Percentiles rank a stretch among this genome's conserved stretches.
These are phyloP conservation scores for Ustilago nuda DNA, from an alignment of 1,284 basidiomycete genomes.

Conservation along the genomic window DNA sequence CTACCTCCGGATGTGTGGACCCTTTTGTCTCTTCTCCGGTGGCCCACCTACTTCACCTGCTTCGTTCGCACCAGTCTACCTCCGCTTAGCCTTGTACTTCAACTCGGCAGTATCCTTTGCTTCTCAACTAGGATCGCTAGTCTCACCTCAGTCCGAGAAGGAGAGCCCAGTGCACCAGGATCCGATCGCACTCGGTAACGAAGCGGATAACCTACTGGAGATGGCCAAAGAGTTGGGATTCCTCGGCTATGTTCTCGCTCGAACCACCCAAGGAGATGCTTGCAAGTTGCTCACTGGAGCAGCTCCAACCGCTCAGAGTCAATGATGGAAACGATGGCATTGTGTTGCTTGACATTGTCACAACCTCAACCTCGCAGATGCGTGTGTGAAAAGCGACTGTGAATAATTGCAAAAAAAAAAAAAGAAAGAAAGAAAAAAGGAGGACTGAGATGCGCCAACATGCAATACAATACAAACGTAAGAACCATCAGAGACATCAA, in stretches of 20 bases:
- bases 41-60: conserved; percentile 13
- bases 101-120: conserved; percentile 35
- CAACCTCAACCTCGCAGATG: background rate
- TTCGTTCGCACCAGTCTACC: conserved; percentile 34
- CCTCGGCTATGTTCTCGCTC: conserved; percentile 37
- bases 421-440: too few relatives aligned
- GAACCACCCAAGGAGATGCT: conserved; percentile 25
- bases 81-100: conserved; percentile 36
- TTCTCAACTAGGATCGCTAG: conserved; percentile 25
- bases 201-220: conserved; percentile 34
- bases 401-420: conserved; percentile 2
- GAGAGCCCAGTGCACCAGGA: conserved; percentile 18
- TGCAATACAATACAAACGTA: background rate
- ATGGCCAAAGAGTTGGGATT: conserved; percentile 32
- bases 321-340: background rate
- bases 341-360: background rate
- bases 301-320: background rate
- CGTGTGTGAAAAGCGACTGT: background rate
- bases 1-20: conserved; percentile 49
- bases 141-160: conserved; percentile 11
- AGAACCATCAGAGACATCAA: background rate
- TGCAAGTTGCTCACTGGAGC: conserved; percentile 23
- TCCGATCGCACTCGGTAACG: conserved; percentile 15
- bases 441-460: background rate
- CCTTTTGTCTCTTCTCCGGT: conserved; percentile 40